phyloP scores from a whole-genome alignment of 2,329 filamentous ascomycete species.

The Myriosclerotinia curreyana region DNA sequence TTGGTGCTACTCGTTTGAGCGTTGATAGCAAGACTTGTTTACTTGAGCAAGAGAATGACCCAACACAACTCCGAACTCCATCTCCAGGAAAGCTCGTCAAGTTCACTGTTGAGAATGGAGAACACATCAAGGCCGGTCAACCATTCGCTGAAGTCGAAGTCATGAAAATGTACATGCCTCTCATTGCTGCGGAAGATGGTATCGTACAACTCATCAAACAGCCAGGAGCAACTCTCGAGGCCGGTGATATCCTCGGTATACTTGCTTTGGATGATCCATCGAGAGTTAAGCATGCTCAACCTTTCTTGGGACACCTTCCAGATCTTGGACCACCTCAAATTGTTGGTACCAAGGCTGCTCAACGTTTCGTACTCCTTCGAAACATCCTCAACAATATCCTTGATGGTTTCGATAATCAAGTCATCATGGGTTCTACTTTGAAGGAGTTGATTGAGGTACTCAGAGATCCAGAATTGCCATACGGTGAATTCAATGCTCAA shows the following conservation, averaged over 20 bases:
- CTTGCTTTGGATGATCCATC: constrained; percentile 91
- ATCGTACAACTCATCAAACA: constrained; percentile 98
- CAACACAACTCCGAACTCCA: constrained; percentile 90
- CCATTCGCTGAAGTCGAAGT: constrained; percentile 97
- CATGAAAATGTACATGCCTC: constrained; percentile 99
- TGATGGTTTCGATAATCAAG: constrained; percentile 91
- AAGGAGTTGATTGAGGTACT: constrained; percentile 89
- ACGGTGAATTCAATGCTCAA: constrained; percentile 93
- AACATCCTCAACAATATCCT: constrained; percentile 84
- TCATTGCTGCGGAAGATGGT: constrained; percentile 91
- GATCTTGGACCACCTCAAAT: constrained; percentile 82
- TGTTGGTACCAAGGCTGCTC: constrained; percentile 85
- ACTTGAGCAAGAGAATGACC: constrained; percentile 98
- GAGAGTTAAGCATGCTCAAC: constrained; percentile 93
- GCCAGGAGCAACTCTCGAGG: constrained; percentile 94
- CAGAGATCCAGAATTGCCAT: constrained; percentile 84
- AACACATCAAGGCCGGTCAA: constrained; percentile 88
- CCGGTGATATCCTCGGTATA: constrained; percentile 97
- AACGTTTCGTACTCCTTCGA: constrained; percentile 76
- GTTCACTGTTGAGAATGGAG: constrained; percentile 92
- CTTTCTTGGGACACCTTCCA: constrained; percentile 88
- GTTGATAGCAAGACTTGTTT: constrained; percentile 98
- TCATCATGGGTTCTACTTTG: constrained; percentile 85
- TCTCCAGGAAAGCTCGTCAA: constrained; percentile 98
- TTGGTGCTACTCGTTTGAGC: constrained; percentile 89